phyloP scores from a whole-genome alignment of 345 rosid genomes.

The Gossypium ekmanianum region DNA sequence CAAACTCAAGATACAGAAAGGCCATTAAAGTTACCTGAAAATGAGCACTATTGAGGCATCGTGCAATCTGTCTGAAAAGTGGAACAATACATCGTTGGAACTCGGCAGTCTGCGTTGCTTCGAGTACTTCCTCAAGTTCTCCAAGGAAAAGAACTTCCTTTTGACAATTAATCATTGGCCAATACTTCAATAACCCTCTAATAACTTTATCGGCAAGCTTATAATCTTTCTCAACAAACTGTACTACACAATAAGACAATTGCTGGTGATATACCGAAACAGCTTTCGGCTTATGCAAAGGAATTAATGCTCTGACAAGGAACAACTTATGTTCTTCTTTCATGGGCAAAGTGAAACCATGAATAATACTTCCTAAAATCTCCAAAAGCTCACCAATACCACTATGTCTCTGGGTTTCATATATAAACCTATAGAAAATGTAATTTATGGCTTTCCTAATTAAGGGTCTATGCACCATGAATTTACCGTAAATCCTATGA shows the following conservation, averaged over 20 bases:
- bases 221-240: constrained; percentile 93
- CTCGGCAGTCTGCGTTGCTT: constrained; percentile 75
- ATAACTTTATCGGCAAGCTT: constrained; percentile 79
- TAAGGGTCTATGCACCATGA: constrained; percentile 86
- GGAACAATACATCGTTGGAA: constrained; percentile 85
- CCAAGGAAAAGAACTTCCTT: constrained; percentile 88
- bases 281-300: constrained; percentile 78
- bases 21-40: constrained; percentile 57
- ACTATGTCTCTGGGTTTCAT: constrained; percentile 83
- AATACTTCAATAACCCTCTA: constrained; percentile 76
- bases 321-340: constrained; percentile 89
- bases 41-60: constrained; percentile 78
- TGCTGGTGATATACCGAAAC: constrained; percentile 70
- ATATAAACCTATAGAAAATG: constrained; percentile 78
- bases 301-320: constrained; percentile 80
- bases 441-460: constrained; percentile 77
- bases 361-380: constrained; percentile 85
- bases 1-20: neutral
- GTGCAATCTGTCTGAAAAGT: constrained; percentile 74
- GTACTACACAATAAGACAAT: constrained; percentile 75
- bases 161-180: constrained; percentile 84
- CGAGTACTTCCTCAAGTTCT: constrained; percentile 92
- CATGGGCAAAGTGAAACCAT: constrained; percentile 91
- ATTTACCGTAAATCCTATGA: constrained; percentile 88
- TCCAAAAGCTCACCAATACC: constrained; percentile 83